Base-by-base conservation (phyloP, 2,329 filamentous ascomycete species). In the Stachybotrys echinatus region DNA sequence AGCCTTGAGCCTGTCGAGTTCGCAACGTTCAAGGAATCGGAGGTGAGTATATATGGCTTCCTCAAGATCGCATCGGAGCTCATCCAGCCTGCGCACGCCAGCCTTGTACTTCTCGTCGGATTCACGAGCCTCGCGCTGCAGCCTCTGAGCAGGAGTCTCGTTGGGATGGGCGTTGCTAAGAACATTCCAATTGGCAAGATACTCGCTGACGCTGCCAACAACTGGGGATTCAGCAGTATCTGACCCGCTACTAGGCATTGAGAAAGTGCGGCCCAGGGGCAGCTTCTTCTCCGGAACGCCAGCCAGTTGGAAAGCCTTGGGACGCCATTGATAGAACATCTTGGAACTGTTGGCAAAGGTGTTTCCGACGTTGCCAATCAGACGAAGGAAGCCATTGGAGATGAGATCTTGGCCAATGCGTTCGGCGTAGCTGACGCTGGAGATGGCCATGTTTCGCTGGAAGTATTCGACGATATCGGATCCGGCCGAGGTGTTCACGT, bases 301-400 rank as follows among this genome's bases (percentile, higher is more conserved):
- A 22, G 90, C 85, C 50, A 94, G 68, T 64, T 95, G 85, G 73
- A 97, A 99, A 5, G 89, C 87, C 72, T 90, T 95, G 7, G 92
- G 83, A 49, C 90, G 87, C 94, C 94, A 99, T 68, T 99, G 94
- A 68, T 99, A 99, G 66, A 89, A 92, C 84, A 97, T 88, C 70
- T 88, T 90, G 56, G 92, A 96, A 76, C 92, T 97, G 72, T 99
- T 99, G 60, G 92, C 92, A 65, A 99, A 99, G 1, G 87, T 89
- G 71, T 83, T 97, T 53, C 94, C 94, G 48, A 99, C 92, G 61
- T 94, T 96, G 56, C 94, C 94, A 54, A 99, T 83, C 48, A 99
- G 76, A 47, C 94, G 85, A 62, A 99, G 74, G 64, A 96, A 92
- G 37, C 94, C 92, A 64, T 88, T 84, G 23, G 82, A 75, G 48